Percentiles rank a stretch among this genome's conserved stretches.
Evolutionary conservation across 2,329 filamentous ascomycete species (phyloP).

Genomic region (Neopestalotiopsis rosae): DNA sequence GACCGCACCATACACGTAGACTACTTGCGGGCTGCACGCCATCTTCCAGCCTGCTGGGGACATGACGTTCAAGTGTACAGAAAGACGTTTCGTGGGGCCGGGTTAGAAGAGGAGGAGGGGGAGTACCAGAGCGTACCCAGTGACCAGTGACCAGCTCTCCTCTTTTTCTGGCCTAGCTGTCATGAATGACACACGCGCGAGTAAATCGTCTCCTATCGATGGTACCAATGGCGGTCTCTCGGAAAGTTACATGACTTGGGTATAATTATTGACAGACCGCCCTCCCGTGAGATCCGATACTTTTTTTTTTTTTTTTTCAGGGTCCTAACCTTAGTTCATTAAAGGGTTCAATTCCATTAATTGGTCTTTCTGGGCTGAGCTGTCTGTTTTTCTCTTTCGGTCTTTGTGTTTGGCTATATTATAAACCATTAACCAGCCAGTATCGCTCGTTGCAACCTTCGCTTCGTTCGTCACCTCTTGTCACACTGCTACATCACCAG

Average conservation of each 20-base stretch:
- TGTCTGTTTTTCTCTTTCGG: neutral
- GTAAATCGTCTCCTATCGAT: neutral
- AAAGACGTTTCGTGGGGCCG: neutral
- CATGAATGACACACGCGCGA: slow-evolving; percentile 2
- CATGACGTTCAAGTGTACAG: neutral
- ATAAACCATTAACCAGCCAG: neutral
- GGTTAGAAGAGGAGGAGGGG: neutral
- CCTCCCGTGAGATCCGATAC: slow-evolving; percentile 12
- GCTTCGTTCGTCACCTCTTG: neutral
- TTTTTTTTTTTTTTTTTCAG: neutral
- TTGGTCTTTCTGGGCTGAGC: neutral
- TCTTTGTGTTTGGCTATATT: neutral
- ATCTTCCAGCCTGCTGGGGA: neutral
- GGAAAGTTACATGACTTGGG: slow-evolving; percentile 7
- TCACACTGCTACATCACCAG: neutral
- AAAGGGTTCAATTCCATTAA: neutral
- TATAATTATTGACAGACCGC: slow-evolving; percentile 12
- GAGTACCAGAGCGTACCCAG: too few species aligned
- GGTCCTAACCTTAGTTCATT: neutral
- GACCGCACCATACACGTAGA: neutral
- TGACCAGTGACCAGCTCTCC: neutral
- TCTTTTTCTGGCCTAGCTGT: neutral
- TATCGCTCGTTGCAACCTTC: neutral
- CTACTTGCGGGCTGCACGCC: too few species aligned
- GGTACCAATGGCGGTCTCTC: slow-evolving; percentile 4